Base-by-base conservation (phyloP, 2,329 filamentous ascomycete species). In the Phialophora chinensis region DNA sequence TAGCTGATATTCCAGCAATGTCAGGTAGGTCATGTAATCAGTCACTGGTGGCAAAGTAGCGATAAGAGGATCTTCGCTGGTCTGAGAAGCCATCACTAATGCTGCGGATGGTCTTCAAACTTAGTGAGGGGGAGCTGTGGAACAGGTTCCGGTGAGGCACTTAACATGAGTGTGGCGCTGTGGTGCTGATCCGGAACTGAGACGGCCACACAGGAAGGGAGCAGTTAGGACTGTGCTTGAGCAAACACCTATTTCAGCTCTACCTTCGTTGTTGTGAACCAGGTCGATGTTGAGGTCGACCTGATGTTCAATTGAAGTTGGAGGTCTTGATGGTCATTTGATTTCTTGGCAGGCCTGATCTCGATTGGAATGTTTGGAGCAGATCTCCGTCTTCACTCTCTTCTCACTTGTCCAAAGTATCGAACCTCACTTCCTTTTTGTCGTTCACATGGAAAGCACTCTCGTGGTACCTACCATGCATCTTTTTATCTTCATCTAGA, bases 21-120 rank as follows among this genome's bases (percentile, higher is more conserved):
- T 89, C 56, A 89, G 80, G 74, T 90, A 90, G n/a, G 86, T 89
- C 64, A 89, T 77, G 73, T 88, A 87, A 75, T 90, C 87, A 3
- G 86, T 87, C 12, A 81, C 83, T 3, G 87, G 87, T 8, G 87
- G 87, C 55, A 87, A 76, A 29, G 87, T 85, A 71, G 83, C 79
- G 68, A 88, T 76, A 60, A 89, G 80, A 52, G 86, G 86, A 31
- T 78, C 75, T 44, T 71, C 67, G 25, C 56, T 31, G 49, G 33
- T 23, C n/a, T 63, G 47, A 49, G 59, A 54, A 27, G 65, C 62
- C 67, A 69, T 69, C 10, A 35, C 33, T 35, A 42, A 27, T 61
- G 25, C 38, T 3, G 31, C 8, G 12, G 49, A 33, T 14, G 33
- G 27, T 29, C 38, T n/a, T 20, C 38, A 56, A 57, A 23, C 20